These are phyloP conservation scores for Lepidium sativum DNA, from an alignment of 345 rosid species.

Conservation along the genomic window DNA sequence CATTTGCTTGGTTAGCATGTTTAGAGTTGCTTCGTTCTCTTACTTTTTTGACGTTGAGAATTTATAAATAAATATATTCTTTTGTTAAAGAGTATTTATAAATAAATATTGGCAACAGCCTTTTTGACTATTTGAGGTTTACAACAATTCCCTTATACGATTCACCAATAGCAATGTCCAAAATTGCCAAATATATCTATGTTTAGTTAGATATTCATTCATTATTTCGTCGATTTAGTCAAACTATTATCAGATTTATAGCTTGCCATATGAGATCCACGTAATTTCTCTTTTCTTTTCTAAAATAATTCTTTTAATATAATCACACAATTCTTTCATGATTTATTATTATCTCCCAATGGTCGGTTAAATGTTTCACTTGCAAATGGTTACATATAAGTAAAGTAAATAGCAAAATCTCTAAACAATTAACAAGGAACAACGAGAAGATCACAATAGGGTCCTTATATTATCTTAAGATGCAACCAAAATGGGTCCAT, in stretches of 20 bases:
- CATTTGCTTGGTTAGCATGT: constrained; percentile 4
- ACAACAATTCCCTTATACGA: constrained; percentile 1
- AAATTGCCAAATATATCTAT: constrained; percentile 13
- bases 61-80: background rate
- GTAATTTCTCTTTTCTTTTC: background rate
- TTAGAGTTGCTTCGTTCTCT: constrained; percentile 10
- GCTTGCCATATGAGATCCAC: background rate
- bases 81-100: background rate
- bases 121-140: constrained; percentile 16
- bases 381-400: background rate
- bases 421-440: constrained; percentile 8
- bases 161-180: constrained; percentile 2
- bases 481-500: constrained; percentile 25
- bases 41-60: constrained; percentile 17
- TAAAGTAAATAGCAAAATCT: constrained; percentile 1
- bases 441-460: constrained; percentile 7
- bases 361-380: background rate
- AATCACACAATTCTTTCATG: background rate
- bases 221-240: constrained; percentile 10
- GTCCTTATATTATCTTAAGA: constrained; percentile 5
- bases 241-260: constrained; percentile 17
- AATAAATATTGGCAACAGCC: background rate
- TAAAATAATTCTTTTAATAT: background rate
- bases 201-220: constrained; percentile 15
- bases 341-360: background rate